These are phyloP conservation scores for Xanthoceras sorbifolium DNA, from an alignment of 345 rosid genomes.

Conservation along the genomic window DNA sequence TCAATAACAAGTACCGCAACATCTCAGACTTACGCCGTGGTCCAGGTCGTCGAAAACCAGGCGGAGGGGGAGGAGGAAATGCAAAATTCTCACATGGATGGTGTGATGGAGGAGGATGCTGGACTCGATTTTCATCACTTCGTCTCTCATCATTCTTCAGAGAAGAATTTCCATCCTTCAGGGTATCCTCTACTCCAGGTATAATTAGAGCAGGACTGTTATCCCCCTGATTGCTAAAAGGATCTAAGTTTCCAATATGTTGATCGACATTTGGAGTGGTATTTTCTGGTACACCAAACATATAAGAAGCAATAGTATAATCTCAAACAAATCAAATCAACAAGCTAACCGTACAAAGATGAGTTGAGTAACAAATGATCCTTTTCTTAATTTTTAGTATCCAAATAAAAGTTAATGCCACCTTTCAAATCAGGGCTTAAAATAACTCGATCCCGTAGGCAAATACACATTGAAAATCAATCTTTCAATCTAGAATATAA, in stretches of 20 bases:
- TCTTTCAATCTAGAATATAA: neutral
- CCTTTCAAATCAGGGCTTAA: neutral
- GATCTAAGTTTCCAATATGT: conserved; percentile 30
- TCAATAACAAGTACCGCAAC: conserved; percentile 14
- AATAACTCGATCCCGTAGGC: neutral
- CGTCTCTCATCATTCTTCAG: conserved; percentile 27
- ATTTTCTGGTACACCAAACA: conserved; percentile 43
- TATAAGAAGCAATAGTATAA: conserved; percentile 9
- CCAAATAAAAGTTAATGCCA: neutral
- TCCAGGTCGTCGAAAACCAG: conserved; percentile 59
- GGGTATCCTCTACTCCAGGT: conserved; percentile 12
- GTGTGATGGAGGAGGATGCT: conserved; percentile 32
- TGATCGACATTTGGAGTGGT: conserved; percentile 38
- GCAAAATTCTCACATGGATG: conserved; percentile 75
- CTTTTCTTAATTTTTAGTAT: neutral
- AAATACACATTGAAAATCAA: neutral
- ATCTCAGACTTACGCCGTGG: conserved; percentile 62
- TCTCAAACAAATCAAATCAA: conserved; percentile 10
- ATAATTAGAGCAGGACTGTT: conserved; percentile 25
- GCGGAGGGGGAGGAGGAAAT: conserved; percentile 88
- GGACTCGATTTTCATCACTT: conserved; percentile 33
- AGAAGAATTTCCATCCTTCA: conserved; percentile 25
- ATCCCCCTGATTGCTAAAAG: conserved; percentile 26
- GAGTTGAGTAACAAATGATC: neutral
- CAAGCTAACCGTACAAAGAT: neutral